Conservation (phyloP, 169 alveolate species). For the Plasmodium yoelii region DNA sequence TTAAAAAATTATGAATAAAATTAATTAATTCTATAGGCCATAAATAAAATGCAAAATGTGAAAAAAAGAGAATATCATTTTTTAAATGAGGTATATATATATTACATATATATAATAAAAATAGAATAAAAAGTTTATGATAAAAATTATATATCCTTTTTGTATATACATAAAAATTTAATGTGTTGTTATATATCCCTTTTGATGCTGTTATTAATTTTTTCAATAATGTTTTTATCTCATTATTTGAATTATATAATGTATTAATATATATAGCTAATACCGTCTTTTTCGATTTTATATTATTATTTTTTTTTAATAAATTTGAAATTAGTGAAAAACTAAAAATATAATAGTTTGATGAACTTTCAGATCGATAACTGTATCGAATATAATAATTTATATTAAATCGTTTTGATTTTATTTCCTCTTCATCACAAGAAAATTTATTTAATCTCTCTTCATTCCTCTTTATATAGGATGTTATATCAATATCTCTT, state of each 20-base stretch:
- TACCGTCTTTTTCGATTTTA: slow-evolving; percentile 64
- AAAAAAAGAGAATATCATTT: slow-evolving; percentile 63
- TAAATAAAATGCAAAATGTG: slow-evolving; percentile 51
- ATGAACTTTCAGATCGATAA: background rate
- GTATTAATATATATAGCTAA: slow-evolving; percentile 60
- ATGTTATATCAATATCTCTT: background rate
- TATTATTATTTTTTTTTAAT: slow-evolving; percentile 59
- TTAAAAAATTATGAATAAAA: slow-evolving; percentile 66
- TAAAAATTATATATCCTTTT: slow-evolving; percentile 52
- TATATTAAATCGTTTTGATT: slow-evolving; percentile 34
- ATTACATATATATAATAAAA: slow-evolving; percentile 68
- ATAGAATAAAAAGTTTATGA: slow-evolving; percentile 68
- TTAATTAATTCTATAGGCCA: slow-evolving; percentile 75
- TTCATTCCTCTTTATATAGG: background rate
- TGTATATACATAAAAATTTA: slow-evolving; percentile 50
- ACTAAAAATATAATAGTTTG: slow-evolving; percentile 51
- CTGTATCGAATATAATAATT: slow-evolving; percentile 66
- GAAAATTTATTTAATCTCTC: background rate
- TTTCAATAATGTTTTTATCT: slow-evolving; percentile 60
- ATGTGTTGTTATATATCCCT: slow-evolving; percentile 62
- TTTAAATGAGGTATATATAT: slow-evolving; percentile 63
- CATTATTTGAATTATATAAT: slow-evolving; percentile 48
- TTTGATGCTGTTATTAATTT: slow-evolving; percentile 71
- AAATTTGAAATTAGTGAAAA: slow-evolving; percentile 72
- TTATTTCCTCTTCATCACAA: slow-evolving; percentile 5